These are phyloP conservation scores for Lophium mytilinum DNA, from an alignment of 495 filamentous ascomycete genomes.

Conservation along the genomic window DNA sequence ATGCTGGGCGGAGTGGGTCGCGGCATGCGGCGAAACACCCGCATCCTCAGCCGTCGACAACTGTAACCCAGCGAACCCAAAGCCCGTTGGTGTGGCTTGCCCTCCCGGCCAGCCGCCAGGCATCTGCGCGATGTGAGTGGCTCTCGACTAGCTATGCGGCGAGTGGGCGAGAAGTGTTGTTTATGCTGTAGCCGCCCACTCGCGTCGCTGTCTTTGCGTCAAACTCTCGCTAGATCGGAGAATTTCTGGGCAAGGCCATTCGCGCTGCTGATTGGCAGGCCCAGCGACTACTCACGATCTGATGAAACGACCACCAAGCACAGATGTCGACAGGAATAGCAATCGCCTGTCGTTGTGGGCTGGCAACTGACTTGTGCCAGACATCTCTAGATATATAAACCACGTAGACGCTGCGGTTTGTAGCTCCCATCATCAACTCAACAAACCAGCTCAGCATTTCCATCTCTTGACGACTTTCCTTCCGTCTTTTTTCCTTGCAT, in stretches of 20 bases:
- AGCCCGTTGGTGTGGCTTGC: constrained; percentile 12
- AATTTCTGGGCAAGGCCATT: constrained; percentile 17
- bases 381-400: constrained; percentile 25
- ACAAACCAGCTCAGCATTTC: constrained; percentile 15
- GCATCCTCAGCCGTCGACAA: constrained; percentile 10
- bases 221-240: constrained; percentile 20
- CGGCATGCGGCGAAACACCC: constrained; percentile 13
- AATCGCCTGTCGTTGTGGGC: constrained; percentile 12
- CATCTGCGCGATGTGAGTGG: constrained; percentile 17
- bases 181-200: constrained; percentile 23
- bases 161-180: constrained; percentile 8
- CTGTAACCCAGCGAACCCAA: constrained; percentile 14
- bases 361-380: constrained; percentile 15
- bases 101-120: constrained; percentile 3
- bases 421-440: constrained; percentile 14
- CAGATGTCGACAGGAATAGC: constrained; percentile 19
- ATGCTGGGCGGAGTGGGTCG: constrained; percentile 14
- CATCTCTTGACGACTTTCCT: constrained; percentile 24
- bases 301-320: constrained; percentile 14
- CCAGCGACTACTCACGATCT: constrained; percentile 27
- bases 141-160: constrained; percentile 7
- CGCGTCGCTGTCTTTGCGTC: constrained; percentile 7
- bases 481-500: constrained; percentile 19
- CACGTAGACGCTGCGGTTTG: background rate
- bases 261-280: constrained; percentile 17